These are phyloP conservation scores for Coniferiporia sulphurascens DNA, from an alignment of 1,284 basidiomycete genomes.

Conservation along the genomic window DNA sequence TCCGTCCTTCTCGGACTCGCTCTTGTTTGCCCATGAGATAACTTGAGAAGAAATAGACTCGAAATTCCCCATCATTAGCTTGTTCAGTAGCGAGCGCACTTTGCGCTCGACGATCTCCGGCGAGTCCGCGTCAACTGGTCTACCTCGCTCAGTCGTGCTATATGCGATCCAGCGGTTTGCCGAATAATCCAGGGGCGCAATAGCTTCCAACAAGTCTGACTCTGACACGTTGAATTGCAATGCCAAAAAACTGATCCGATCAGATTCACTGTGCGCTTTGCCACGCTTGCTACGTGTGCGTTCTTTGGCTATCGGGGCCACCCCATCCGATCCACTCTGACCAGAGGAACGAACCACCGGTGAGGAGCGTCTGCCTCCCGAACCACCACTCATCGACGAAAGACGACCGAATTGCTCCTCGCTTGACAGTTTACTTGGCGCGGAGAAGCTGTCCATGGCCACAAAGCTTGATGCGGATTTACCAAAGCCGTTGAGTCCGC, in stretches of 20 bases:
- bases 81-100: slow-evolving; percentile 92
- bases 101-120: slow-evolving; percentile 88
- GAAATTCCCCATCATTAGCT: slow-evolving; percentile 96
- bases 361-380: slow-evolving; percentile 41
- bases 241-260: slow-evolving; percentile 23
- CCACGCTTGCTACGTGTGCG: slow-evolving; percentile 73
- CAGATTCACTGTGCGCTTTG: slow-evolving; percentile 48
- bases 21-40: slow-evolving; percentile 92
- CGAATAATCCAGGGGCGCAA: slow-evolving; percentile 71
- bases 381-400: slow-evolving; percentile 40
- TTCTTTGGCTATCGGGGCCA: slow-evolving; percentile 40
- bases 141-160: slow-evolving; percentile 10
- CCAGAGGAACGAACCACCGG: slow-evolving; percentile 70
- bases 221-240: slow-evolving; percentile 11
- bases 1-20: slow-evolving; percentile 88
- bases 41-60: slow-evolving; percentile 93
- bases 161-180: slow-evolving; percentile 77
- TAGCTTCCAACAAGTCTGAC: slow-evolving; percentile 43
- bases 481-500: slow-evolving; percentile 35
- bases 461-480: slow-evolving; percentile 20
- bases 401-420: slow-evolving; percentile 68
- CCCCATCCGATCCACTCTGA: slow-evolving; percentile 51
- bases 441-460: slow-evolving; percentile 73
- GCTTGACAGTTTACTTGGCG: slow-evolving; percentile 56
- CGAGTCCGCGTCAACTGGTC: slow-evolving; percentile 52